Evolutionary conservation across 1,284 basidiomycete species (phyloP), one percentile per base, ranked within the genome.

Genomic region (Rhodotorula sp.): DNA sequence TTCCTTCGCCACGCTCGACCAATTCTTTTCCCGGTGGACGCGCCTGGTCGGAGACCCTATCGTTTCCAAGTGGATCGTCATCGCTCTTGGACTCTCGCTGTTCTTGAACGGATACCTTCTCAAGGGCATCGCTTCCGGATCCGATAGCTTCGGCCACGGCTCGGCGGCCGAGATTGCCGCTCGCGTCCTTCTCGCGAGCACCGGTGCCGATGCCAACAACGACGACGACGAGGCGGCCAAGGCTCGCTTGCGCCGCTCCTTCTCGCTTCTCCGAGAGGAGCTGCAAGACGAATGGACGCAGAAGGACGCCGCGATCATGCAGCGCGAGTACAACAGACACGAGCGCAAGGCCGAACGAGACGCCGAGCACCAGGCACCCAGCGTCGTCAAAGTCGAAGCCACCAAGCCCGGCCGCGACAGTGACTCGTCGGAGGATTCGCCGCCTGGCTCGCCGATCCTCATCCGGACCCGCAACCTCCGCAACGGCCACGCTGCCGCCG

Each of bases 1-100:
- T 12, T 74, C 72, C 3, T 71, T 76, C 62, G 75, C 70, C 21
- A 62, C 48, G 57, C 68, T 97, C 72, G 93, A 97, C 75, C 86
- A 87, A 72, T 93, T 97, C 84, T 92, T 97, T 90, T 88, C 87
- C 54, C 86, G 88, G n/a, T 98, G 95, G 95, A 93, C 92, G 14
- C 84, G 85, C n/a, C 87, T 98, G 73, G 93, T 97, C 65, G 93
- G 93, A 47, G 95, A 99, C 80, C 95, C 95, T 0, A 88, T 98
- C 66, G 84, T 99, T 76, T 90, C 88, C 79, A 99, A 99, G 84
- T 97, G 93, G 92, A 95, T 99, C 78, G 91, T 97, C 66, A 85
- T 94, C 65, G 85, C 91, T 23, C 87, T 99, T 48, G 90, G 88
- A 5, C 86, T 95, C 76, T 93, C 90, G 74, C 89, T 99, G 74